Base-by-base conservation (phyloP, 2,329 filamentous ascomycete genomes). In the Coniella lustricola region DNA sequence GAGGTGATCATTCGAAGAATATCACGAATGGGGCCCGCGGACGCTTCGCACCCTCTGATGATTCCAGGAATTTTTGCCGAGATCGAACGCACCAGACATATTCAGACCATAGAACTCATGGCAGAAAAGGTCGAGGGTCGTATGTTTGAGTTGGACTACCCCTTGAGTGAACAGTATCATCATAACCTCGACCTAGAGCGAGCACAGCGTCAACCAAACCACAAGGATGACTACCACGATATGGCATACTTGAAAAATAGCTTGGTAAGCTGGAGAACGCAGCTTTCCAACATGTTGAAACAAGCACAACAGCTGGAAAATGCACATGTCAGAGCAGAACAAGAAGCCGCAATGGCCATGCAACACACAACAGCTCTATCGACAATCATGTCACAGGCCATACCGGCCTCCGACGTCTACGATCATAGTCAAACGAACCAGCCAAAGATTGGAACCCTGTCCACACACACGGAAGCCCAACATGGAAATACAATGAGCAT, bases 61-160 rank as follows among this genome's bases (percentile, higher is more conserved):
- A 7, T 64, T 5, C 57, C 58, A 1, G 61, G 60, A 1, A 62
- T 66, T 2, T 55, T 66, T 7, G 58, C 56, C 3, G 63, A 66
- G 43, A 46, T 65, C 1, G 62, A 66, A 42, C 51, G 60, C 5
- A 39, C 29, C 1, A 52, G 61, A n/a, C 58, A 63, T 32, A 41
- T 58, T 3, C 12, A 42, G 0, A 41, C 58, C 1, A 50, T 60
- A 0, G 54, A 59, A 3, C 7, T 40, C 1, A 54, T 54, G 14
- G 59, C 59, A 12, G 48, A 55, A 22, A 44, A 57, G 1, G 44
- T 64, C 2, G 59, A 64, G 35, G 46, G 37, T 1, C 53, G 51
- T 0, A 60, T 63, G 3, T 49, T 54, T 60, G 1, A 54, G 58
- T n/a, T 46, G 46, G 1, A 42, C 38, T 3, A 33, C 37, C 14